Conservation (phyloP, 805 yeast species). For the Cyberlindnera saturnus region DNA sequence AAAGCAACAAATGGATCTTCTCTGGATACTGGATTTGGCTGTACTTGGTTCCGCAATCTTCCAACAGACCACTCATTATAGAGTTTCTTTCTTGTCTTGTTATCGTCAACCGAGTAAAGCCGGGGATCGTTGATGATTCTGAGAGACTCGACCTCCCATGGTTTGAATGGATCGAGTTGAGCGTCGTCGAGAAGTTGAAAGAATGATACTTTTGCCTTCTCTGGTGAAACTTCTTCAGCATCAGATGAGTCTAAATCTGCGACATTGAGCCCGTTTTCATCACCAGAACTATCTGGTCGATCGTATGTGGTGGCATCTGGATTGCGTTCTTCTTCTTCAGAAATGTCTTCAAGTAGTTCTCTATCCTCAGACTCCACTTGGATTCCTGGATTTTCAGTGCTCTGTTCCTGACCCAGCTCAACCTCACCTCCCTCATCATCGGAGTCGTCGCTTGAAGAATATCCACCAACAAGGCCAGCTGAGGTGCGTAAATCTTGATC, state of each 20-base stretch:
- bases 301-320: slow-evolving; percentile 1
- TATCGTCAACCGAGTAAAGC: slow-evolving; percentile 30
- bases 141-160: slow-evolving; percentile 42
- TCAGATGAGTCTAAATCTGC: slow-evolving; percentile 7
- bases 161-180: slow-evolving; percentile 35
- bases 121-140: slow-evolving; percentile 37
- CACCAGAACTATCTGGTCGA: slow-evolving; percentile 9
- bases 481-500: not conserved
- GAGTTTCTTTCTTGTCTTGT: slow-evolving; percentile 29
- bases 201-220: slow-evolving; percentile 21
- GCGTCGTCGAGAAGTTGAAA: slow-evolving; percentile 28
- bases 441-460: slow-evolving; percentile 16
- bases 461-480: slow-evolving; percentile 9
- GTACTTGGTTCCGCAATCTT: not conserved
- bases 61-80: slow-evolving; percentile 42
- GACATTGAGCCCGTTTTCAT: slow-evolving; percentile 18
- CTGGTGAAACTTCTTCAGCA: slow-evolving; percentile 5
- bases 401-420: not conserved
- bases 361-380: too few species aligned
- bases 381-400: slow-evolving; percentile 2
- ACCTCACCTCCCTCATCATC: slow-evolving; percentile 6
- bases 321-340: slow-evolving; percentile 1
- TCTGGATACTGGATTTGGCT: not conserved
- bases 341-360: not conserved
- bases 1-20: slow-evolving; percentile 19